phyloP scores from a whole-genome alignment of 2,329 filamentous ascomycete species.

The Colletotrichum cuscutae region DNA sequence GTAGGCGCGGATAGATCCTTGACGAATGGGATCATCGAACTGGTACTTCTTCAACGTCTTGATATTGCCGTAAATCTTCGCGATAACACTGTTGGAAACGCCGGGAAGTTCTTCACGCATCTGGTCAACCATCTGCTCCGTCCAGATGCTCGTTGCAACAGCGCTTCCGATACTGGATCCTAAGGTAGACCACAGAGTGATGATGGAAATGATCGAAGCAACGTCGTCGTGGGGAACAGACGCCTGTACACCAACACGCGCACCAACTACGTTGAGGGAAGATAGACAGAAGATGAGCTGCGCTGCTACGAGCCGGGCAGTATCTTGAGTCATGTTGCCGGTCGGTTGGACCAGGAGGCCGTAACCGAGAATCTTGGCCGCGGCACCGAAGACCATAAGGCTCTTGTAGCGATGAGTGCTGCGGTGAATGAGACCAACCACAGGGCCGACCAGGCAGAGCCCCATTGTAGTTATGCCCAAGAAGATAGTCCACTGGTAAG shows the following conservation, averaged over 20 bases:
- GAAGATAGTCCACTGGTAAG: constrained; percentile 54
- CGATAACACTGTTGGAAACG: not conserved
- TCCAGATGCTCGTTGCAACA: constrained; percentile 50
- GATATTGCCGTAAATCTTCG: too few species aligned
- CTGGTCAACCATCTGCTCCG: constrained; percentile 47
- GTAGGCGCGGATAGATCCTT: too few species aligned
- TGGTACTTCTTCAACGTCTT: too few species aligned
- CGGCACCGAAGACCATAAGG: constrained; percentile 50
- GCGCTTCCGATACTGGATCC: constrained; percentile 51
- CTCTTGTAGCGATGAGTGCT: constrained; percentile 53
- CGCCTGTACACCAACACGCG: too few species aligned
- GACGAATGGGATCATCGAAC: too few species aligned
- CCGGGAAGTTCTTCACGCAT: constrained; percentile 46
- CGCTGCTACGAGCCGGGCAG: not conserved
- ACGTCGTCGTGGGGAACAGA: too few species aligned
- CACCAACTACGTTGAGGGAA: not conserved
- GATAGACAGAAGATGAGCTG: not conserved
- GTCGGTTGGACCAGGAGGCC: not conserved
- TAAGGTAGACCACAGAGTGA: too few species aligned
- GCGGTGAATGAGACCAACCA: constrained; percentile 48
- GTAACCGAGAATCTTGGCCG: constrained; percentile 23
- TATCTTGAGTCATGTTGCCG: not conserved
- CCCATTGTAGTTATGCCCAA: constrained; percentile 51
- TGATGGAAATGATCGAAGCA: too few species aligned
- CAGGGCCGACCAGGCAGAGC: constrained; percentile 48